Evolutionary conservation across 306 rosid genomes (phyloP), one percentile per base, ranked within the genome.

Genomic region (Cicer arietinum): DNA sequence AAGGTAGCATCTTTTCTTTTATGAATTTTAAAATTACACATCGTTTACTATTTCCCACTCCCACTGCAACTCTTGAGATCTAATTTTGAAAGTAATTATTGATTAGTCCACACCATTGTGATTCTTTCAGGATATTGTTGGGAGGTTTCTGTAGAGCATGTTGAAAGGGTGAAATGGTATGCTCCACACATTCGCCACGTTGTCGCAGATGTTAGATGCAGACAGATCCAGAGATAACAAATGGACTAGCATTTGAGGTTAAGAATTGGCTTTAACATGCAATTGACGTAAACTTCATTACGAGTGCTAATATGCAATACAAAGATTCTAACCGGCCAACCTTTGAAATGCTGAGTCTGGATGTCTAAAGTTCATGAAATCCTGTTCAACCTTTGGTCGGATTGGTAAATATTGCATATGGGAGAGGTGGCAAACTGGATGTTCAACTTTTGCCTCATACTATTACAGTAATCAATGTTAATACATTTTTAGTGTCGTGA

Each of bases 161-260:
- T 89, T 53, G 97, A 90, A 84, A 89, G 93, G 84, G 99, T 94
- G 67, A 94, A 94, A 80, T 94, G 93, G 99, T 94, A 92, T 47
- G 97, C 95, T 61, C 96, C 99, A 6, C 97, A 84, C 82, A 83
- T 94, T 72, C 97, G 97, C 43, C 99, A 94, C 58, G 90, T 90
- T 18, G 92, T 92, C 35, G 97, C 86, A 8, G 96, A 92, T 77
- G 90, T 92, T 42, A 85, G 89, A 83, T 94, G 99, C 86, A 85
- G 76, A 79, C 77, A 69, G 47, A 67, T 67, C 42, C 81, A 75
- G 63, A 54, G 83, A 47, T 84, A 77, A 60, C 16, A 4, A 70
- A 70, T 60, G 60, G 12, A 10, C 43, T 70, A 9, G 20, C 22
- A 50, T 71, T 69, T 56, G 61, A 67, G 69, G 72, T 47, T 65